phyloP scores from a whole-genome alignment of 2,329 filamentous ascomycete genomes.

The Trichoderma koningii region DNA sequence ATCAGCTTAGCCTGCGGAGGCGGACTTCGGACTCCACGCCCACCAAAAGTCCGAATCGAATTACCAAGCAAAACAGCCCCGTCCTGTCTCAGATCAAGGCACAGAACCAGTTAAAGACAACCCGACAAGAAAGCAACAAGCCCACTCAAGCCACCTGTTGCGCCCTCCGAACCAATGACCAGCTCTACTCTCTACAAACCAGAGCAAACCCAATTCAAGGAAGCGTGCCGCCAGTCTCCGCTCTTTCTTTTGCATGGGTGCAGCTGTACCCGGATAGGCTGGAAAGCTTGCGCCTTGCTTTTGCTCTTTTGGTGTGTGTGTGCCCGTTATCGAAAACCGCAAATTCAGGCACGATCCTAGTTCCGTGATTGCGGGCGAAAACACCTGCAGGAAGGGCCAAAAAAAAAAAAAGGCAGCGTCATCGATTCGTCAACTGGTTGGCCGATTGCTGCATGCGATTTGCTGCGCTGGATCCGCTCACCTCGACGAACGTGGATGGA shows the following conservation, averaged over 20 bases:
- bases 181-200: not conserved
- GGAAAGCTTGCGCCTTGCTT: not conserved
- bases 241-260: not conserved
- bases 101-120: constrained; percentile 6
- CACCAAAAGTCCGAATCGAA: constrained; percentile 13
- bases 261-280: constrained; percentile 20
- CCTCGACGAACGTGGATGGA: not conserved
- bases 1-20: constrained; percentile 18
- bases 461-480: constrained; percentile 2
- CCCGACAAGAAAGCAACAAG: not conserved
- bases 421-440: constrained; percentile 19
- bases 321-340: constrained; percentile 1
- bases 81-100: not conserved
- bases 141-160: not conserved
- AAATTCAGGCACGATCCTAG: constrained; percentile 16
- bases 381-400: not conserved
- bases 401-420: not conserved
- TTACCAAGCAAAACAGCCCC: constrained; percentile 18
- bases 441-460: constrained; percentile 15
- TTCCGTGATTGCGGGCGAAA: not conserved
- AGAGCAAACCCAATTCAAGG: not conserved
- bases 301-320: not conserved
- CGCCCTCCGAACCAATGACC: not conserved
- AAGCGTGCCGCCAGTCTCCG: constrained; percentile 14
- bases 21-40: constrained; percentile 25